Conservation (phyloP, 768 basidiomycete species). For the Russula lepida region DNA sequence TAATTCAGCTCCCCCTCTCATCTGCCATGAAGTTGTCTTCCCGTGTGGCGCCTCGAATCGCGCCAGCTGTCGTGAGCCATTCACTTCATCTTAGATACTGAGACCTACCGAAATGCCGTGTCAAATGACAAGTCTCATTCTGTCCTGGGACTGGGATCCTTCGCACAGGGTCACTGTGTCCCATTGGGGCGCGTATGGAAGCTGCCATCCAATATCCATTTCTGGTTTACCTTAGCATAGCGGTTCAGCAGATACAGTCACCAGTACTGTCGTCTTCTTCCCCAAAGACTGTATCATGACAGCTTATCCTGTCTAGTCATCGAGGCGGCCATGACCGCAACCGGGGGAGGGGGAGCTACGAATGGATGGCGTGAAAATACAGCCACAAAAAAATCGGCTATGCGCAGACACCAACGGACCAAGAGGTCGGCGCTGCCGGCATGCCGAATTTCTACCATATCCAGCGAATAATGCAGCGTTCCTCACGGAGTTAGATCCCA, state of each 20-base stretch:
- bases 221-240: constrained; percentile 9
- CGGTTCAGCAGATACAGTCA: not conserved
- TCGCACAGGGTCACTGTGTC: not conserved
- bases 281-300: not conserved
- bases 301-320: not conserved
- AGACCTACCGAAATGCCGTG: not conserved
- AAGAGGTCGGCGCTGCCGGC: constrained; percentile 11
- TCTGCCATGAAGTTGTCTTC: not conserved
- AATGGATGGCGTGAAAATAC: not conserved
- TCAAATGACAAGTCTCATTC: constrained; percentile 4
- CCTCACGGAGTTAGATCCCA: constrained; percentile 14
- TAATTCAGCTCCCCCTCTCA: not conserved
- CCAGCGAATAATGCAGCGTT: constrained; percentile 13
- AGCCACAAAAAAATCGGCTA: not conserved
- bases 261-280: not conserved
- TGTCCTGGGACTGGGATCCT: not conserved
- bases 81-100: not conserved
- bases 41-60: not conserved
- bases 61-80: not conserved
- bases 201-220: constrained; percentile 16
- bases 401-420: not conserved
- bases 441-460: constrained; percentile 15
- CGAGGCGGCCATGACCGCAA: not conserved
- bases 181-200: constrained; percentile 11
- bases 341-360: not conserved